Base-by-base conservation (phyloP, 2,329 filamentous ascomycete species). In the Hymenoscyphus occultus region DNA sequence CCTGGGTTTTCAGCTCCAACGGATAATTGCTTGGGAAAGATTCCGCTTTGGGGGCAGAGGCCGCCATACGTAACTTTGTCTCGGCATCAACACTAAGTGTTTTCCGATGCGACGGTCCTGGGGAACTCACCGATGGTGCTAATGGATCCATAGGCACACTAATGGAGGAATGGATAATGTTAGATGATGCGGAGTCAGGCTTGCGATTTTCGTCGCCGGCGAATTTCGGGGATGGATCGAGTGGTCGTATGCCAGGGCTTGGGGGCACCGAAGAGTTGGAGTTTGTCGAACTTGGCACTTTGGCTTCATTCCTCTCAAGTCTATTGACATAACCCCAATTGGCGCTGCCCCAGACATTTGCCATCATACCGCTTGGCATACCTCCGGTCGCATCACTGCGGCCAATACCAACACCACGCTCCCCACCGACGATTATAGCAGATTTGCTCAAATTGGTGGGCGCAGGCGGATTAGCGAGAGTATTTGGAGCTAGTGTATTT, bases 291-390 rank as follows among this genome's bases (percentile, higher is more conserved):
- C 56, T 65, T n/a, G 66, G 39, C 2, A 65, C 48, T 58, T 77
- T 77, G 35, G 80, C 71, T n/a, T 84, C 82, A 57, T 85, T 83
- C 22, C 80, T 78, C 70, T 84, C 84, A 42, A 90, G 75, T 40
- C 83, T 82, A 69, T 90, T 89, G 65, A 90, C 78, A 68, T 86
- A 85, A 14, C 86, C 86, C 91, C 93, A 97, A 58, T 93, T 89
- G 64, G 87, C 90, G 73, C 89, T 96, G 60, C 94, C 94, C 94
- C 94, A 98, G 64, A 96, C 85, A 75, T 98, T 98, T 39, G 93
- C 93, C 81, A 97, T 86, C 67, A 97, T 87, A 14, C 92, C 92
- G 60, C 90, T 91, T 0, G 93, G 92, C 78, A 97, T 86, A 28
- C 85, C 85, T 54, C 90, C 86, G n/a, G 83, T 83, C 58, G 82